A percentile compares a stretch with the other conserved stretches of the same genome.
These are phyloP conservation scores for Cucurbita moschata DNA, from an alignment of 306 rosid species.

Conservation along the genomic window DNA sequence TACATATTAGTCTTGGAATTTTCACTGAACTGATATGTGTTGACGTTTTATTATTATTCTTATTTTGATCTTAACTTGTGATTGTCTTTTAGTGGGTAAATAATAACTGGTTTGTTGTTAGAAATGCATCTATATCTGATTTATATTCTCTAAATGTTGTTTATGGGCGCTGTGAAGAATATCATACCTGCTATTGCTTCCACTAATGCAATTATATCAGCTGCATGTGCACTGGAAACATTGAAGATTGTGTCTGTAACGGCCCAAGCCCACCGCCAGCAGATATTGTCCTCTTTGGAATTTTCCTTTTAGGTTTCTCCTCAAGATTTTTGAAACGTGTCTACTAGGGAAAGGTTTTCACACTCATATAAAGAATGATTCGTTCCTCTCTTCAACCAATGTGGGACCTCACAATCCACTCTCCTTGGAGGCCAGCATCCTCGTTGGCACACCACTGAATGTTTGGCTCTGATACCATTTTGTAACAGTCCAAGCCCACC, in stretches of 20 bases:
- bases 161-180: slow-evolving; percentile 94
- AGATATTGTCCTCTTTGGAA: no score
- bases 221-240: slow-evolving; percentile 88
- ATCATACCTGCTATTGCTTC: slow-evolving; percentile 96
- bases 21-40: background rate
- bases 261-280: no score
- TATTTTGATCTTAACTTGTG: background rate
- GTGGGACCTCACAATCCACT: no score
- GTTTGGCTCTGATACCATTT: no score
- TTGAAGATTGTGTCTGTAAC: slow-evolving; percentile 66
- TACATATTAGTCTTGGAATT: slow-evolving; percentile 12
- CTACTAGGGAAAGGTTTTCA: no score
- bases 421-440: no score
- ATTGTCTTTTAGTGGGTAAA: background rate
- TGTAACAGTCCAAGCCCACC: no score
- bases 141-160: background rate
- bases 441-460: no score
- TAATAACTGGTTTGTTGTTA: background rate
- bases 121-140: background rate
- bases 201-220: slow-evolving; percentile 94
- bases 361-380: no score
- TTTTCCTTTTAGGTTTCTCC: no score
- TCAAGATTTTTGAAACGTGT: no score
- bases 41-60: background rate
- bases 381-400: no score